Evolutionary conservation across 768 basidiomycete species (phyloP), one percentile per base, ranked within the genome.

Genomic region (Pulveroboletus sp.): DNA sequence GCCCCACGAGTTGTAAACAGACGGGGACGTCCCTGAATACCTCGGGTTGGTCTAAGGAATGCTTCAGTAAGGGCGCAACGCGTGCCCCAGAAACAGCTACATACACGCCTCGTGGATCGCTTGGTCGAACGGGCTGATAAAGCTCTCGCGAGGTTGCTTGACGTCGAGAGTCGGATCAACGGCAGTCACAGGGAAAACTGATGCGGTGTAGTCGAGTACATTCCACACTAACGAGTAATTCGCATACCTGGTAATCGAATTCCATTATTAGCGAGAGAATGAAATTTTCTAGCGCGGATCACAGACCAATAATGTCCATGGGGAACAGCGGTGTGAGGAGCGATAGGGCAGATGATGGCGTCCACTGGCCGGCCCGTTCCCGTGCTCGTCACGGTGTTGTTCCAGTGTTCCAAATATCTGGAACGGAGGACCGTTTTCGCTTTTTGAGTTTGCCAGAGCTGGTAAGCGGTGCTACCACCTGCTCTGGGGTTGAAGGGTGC

Each of bases 341-440:
- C 82, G 3, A 71, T 74, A 18, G 89, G 84, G 2, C 73, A 68
- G 32, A 91, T 82, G 56, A 92, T 79, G 2, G 83, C 87, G 60
- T 91, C 89, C 6, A 90, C 76, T 5, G 86, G 83, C 2, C 89
- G 69, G 2, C 83, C 85, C 0, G 86, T 90, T 0, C 78, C 79
- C 0, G 86, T 89, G 13, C 57, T 41, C 0, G 47, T 53, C 9
- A 57, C 67, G 0, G 82, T 84, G 5, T 66, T 71, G 44, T 82
- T 74, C 87, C 86, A 89, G 43, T 78, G 67, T 41, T 81, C 76
- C 40, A 86, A 65, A 59, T 87, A 81, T 43, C 74, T 72, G 55
- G 80, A 71, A 24, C 84, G 75, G 28, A 84, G 54, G 10, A 73
- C 71, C 21, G 5, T 65, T 67, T 21, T 53, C n/a, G 62, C 59